These are phyloP conservation scores for Babesia sp. DNA, from an alignment of 169 alveolate genomes.

Conservation along the genomic window DNA sequence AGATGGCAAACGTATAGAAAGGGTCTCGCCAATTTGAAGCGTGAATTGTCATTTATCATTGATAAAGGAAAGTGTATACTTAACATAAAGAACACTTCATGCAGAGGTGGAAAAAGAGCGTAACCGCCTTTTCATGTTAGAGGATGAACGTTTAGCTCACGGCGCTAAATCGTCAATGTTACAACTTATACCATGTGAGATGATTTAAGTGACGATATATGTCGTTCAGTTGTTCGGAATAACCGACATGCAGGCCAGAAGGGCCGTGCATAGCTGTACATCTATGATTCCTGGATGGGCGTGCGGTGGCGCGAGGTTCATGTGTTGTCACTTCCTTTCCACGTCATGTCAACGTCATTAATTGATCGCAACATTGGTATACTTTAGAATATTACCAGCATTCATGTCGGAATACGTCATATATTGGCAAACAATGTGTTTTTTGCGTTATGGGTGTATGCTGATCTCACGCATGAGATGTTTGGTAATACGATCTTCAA, in stretches of 20 bases:
- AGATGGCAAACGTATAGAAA: slow-evolving; percentile 48
- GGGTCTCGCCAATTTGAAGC: slow-evolving; percentile 31
- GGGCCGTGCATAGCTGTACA: not conserved
- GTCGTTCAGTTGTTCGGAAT: slow-evolving; percentile 2
- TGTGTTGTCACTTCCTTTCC: not conserved
- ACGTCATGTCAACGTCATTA: not conserved
- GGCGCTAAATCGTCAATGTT: not conserved
- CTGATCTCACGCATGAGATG: too few relatives aligned
- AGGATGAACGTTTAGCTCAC: not conserved
- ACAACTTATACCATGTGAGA: slow-evolving; percentile 16
- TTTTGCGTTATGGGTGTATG: too few relatives aligned
- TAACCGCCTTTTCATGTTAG: slow-evolving; percentile 33
- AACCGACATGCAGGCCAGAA: slow-evolving; percentile 13
- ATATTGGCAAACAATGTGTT: too few relatives aligned
- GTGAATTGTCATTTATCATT: slow-evolving; percentile 46
- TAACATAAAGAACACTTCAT: not conserved
- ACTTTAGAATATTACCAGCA: too few relatives aligned
- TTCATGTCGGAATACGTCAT: too few relatives aligned
- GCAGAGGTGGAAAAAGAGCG: slow-evolving; percentile 59
- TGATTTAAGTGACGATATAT: not conserved
- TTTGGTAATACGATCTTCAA: too few relatives aligned
- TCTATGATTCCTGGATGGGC: not conserved
- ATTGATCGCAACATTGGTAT: not conserved
- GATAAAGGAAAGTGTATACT: slow-evolving; percentile 36
- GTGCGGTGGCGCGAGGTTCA: slow-evolving; percentile 7